Evolutionary conservation across 2,329 filamentous ascomycete genomes (phyloP), one percentile per base, ranked within the genome.

Genomic region (Plectosphaerella plurivora): DNA sequence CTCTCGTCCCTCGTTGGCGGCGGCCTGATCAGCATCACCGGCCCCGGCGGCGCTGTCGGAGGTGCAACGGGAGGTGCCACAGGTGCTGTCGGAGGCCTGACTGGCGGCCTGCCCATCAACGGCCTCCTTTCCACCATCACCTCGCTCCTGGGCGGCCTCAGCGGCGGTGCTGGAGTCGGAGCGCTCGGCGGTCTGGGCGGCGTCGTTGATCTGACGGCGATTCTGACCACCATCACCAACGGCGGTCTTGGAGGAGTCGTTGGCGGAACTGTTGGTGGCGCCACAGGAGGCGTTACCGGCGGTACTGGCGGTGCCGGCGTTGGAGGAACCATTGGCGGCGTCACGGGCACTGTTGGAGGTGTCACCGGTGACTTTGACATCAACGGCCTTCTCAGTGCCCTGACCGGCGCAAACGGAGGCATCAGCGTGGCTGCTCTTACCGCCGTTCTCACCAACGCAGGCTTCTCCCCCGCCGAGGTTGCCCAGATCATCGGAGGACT

Each of bases 211-310:
- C 16, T 45, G 44, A 45, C 44, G 8, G 15, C 14, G 8, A 28
- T 15, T n/a, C 45, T 47, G 16, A 12, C 16, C 24, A 22, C 16
- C 45, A 18, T 47, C 22, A 47, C 45, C 12, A 18, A 18, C n/a
- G 33, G 24, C n/a, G 45, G 33, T 22, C 45, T 47, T 16, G 24
- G 16, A 5, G 45, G 45, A 16, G 68, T 81, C 11, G 79, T 92
- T 33, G 83, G 88, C 42, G 85, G 86, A 3, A 74, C 76, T 25
- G 78, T 79, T 2, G 86, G 86, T 58, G 79, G 83, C 49, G 25
- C 33, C 20, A 44, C 20, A 14, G 54, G 47, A 35, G 44, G 39
- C 1, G 47, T 53, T 20, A 48, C 52, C 6, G 48, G 46, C n/a
- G 51, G 52, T n/a, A 2, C 16, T 15, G 25, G 39, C 10, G 48